Percentiles rank a stretch among this genome's conserved stretches.
Conservation (phyloP, 768 basidiomycete species). For the Strobilomyces dryophilus region DNA sequence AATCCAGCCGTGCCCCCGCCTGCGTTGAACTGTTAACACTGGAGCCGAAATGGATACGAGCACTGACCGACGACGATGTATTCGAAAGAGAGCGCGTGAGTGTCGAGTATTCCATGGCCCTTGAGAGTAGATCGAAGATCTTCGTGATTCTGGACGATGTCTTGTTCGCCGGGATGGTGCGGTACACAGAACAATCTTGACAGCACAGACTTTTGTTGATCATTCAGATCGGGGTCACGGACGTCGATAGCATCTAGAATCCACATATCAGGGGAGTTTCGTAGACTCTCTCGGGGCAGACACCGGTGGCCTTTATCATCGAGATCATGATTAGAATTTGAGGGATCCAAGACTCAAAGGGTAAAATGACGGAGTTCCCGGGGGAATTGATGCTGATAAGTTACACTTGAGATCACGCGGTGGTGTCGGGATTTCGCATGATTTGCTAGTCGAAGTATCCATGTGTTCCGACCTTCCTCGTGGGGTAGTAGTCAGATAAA, state of each 20-base stretch:
- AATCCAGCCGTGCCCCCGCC: slow-evolving; percentile 19
- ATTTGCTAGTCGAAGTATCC: background rate
- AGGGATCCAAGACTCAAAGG: background rate
- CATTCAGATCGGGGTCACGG: background rate
- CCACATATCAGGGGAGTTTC: background rate
- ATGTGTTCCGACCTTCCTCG: too few relatives aligned
- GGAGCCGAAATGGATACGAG: background rate
- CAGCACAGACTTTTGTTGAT: background rate
- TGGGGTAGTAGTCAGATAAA: too few relatives aligned
- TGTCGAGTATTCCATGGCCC: background rate
- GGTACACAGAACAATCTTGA: background rate
- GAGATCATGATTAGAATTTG: background rate
- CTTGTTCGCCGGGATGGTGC: background rate
- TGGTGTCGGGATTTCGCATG: too few relatives aligned
- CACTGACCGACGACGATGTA: slow-evolving; percentile 12
- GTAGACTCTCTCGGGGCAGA: background rate
- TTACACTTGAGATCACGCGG: background rate
- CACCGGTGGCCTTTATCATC: background rate
- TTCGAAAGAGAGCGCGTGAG: background rate
- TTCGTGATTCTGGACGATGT: background rate
- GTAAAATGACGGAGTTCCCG: background rate
- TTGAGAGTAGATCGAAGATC: slow-evolving; percentile 1
- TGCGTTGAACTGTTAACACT: background rate
- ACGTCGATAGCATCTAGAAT: background rate
- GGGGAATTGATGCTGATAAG: background rate